phyloP scores from a whole-genome alignment of 192 early-diverging fungal species.

The Linnemannia elongata region DNA sequence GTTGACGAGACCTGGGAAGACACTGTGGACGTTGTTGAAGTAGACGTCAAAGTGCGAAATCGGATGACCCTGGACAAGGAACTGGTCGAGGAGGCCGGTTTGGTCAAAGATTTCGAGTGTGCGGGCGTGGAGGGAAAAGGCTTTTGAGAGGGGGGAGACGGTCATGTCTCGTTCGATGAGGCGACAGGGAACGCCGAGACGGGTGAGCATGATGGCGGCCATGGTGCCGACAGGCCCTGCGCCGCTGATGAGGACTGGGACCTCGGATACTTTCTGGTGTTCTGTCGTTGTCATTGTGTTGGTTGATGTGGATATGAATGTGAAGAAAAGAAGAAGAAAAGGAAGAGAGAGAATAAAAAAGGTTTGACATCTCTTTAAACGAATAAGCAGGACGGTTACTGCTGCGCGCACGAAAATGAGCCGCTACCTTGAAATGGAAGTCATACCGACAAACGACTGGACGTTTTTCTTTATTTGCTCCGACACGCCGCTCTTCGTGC shows the following conservation, averaged over 20 bases:
- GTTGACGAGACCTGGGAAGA: conserved; percentile 33
- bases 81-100: conserved; percentile 34
- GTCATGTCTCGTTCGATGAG: conserved; percentile 43
- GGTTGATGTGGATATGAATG: background rate
- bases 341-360: background rate
- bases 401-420: too few species aligned
- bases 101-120: conserved; percentile 54
- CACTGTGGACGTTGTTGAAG: conserved; percentile 18
- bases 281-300: conserved; percentile 1
- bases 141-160: conserved; percentile 37
- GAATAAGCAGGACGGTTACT: background rate
- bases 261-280: background rate
- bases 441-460: background rate
- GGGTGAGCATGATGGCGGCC: conserved; percentile 45
- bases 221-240: conserved; percentile 53
- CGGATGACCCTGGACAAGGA: conserved; percentile 36
- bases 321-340: background rate
- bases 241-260: conserved; percentile 53
- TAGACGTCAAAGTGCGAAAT: conserved; percentile 42
- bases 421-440: background rate
- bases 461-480: background rate
- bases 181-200: conserved; percentile 31
- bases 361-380: background rate
- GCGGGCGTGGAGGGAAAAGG: conserved; percentile 44
- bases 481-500: background rate